Conservation (phyloP, 2,329 filamentous ascomycete species). For the Aspergillus sp. region DNA sequence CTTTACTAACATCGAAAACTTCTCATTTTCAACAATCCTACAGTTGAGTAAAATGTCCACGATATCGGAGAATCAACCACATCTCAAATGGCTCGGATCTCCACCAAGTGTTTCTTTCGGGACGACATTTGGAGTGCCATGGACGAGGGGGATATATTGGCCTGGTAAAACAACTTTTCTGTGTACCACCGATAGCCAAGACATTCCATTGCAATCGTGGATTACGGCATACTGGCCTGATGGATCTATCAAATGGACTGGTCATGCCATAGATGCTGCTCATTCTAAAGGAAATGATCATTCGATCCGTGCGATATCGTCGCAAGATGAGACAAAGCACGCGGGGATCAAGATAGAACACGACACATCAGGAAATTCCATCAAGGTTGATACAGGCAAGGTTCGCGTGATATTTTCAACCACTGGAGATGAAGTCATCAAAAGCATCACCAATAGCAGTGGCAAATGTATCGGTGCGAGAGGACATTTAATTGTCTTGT, state of each 20-base stretch:
- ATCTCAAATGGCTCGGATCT: constrained; percentile 34
- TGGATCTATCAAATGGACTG: constrained; percentile 59
- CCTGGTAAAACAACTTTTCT: constrained; percentile 35
- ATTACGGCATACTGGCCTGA: constrained; percentile 57
- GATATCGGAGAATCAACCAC: no score
- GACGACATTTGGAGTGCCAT: constrained; percentile 42
- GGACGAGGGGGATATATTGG: constrained; percentile 37
- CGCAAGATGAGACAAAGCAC: constrained; percentile 1
- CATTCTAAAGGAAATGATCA: constrained; percentile 40
- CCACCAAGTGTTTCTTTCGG: constrained; percentile 32
- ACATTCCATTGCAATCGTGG: constrained; percentile 49
- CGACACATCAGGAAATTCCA: not conserved
- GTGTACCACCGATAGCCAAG: constrained; percentile 15
- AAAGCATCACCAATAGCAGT: constrained; percentile 34
- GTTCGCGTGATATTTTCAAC: constrained; percentile 41
- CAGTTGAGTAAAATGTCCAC: no score
- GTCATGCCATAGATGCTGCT: constrained; percentile 49
- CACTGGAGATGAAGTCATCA: constrained; percentile 36
- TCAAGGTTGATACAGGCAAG: constrained; percentile 44
- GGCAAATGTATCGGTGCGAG: constrained; percentile 41
- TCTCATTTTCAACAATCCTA: no score
- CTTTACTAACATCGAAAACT: no score
- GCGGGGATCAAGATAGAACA: no score
- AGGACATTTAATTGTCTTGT: constrained; percentile 46
- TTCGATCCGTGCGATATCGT: constrained; percentile 28